Evolutionary conservation across 108 stramenopile species (phyloP).

Genomic region (Aureococcus anophagefferens): DNA sequence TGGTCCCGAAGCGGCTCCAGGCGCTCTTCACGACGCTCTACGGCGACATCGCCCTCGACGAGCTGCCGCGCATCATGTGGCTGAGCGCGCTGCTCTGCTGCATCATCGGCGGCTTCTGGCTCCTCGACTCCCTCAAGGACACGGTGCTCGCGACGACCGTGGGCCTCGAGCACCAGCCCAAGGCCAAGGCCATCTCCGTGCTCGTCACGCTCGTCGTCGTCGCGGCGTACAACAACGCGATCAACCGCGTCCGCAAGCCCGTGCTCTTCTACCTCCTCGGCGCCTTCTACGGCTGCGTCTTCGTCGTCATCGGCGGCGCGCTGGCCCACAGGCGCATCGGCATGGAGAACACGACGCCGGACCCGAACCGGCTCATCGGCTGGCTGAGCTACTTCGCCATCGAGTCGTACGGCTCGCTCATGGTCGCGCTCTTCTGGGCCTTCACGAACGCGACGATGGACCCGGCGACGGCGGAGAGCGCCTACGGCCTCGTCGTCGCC

Average conservation of each 20-base stretch:
- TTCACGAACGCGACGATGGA: constrained; percentile 79
- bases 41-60: constrained; percentile 20
- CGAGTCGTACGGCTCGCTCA: constrained; percentile 85
- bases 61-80: constrained; percentile 36
- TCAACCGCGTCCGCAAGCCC: constrained; percentile 36
- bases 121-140: constrained; percentile 82
- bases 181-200: constrained; percentile 72
- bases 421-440: constrained; percentile 87
- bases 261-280: constrained; percentile 58
- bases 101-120: constrained; percentile 50
- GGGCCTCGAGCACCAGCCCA: constrained; percentile 76
- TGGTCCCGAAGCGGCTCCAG: constrained; percentile 11
- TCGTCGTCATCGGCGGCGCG: constrained; percentile 35
- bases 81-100: constrained; percentile 38
- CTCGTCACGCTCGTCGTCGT: constrained; percentile 51
- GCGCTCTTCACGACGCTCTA: constrained; percentile 15
- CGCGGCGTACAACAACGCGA: constrained; percentile 28
- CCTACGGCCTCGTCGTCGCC: constrained; percentile 86
- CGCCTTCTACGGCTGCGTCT: constrained; percentile 47
- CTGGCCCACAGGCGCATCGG: constrained; percentile 32
- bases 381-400: constrained; percentile 74
- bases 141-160: constrained; percentile 72
- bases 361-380: constrained; percentile 61
- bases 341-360: constrained; percentile 16
- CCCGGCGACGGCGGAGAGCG: constrained; percentile 69